phyloP scores from a whole-genome alignment of 2,329 filamentous ascomycete species.

The Corynespora cassiicola region DNA sequence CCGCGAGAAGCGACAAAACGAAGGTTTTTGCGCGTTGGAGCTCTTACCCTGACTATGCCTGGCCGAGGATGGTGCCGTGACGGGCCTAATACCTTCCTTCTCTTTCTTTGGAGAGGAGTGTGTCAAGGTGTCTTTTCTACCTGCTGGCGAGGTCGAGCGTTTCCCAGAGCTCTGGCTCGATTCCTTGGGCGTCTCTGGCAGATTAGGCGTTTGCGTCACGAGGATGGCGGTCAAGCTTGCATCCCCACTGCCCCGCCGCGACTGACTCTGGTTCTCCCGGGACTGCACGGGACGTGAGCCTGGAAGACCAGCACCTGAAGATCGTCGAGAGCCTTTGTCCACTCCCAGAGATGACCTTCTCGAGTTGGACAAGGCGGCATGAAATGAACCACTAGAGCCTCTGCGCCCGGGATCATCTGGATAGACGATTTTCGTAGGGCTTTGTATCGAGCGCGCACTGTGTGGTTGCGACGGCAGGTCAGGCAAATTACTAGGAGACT shows the following conservation, averaged over 20 bases:
- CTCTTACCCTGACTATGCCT: conserved; percentile 43
- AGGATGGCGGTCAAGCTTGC: conserved; percentile 48
- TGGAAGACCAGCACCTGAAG: conserved; percentile 32
- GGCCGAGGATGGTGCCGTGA: conserved; percentile 43
- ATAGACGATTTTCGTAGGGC: conserved; percentile 5
- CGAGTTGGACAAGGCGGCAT: conserved; percentile 25
- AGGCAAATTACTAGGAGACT: conserved; percentile 11
- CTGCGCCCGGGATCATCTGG: conserved; percentile 29
- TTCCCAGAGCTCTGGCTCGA: conserved; percentile 16
- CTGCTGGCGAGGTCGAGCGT: conserved; percentile 21
- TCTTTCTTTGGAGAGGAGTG: conserved; percentile 33
- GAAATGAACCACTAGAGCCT: conserved; percentile 35
- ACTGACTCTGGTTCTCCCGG: conserved; percentile 41
- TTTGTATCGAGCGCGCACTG: conserved; percentile 13
- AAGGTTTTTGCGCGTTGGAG: conserved; percentile 13
- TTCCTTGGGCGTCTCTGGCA: conserved; percentile 30
- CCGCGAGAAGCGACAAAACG: conserved; percentile 14
- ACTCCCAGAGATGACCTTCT: conserved; percentile 36
- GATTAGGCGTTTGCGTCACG: conserved; percentile 44
- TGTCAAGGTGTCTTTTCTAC: conserved; percentile 38
- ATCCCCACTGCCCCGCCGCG: conserved; percentile 46
- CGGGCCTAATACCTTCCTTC: conserved; percentile 35
- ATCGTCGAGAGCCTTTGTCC: conserved; percentile 37
- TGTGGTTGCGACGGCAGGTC: conserved; percentile 8
- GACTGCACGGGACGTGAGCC: conserved; percentile 24